These are phyloP conservation scores for Aurantiochytrium sp. DNA, from an alignment of 108 stramenopile genomes.

Conservation along the genomic window DNA sequence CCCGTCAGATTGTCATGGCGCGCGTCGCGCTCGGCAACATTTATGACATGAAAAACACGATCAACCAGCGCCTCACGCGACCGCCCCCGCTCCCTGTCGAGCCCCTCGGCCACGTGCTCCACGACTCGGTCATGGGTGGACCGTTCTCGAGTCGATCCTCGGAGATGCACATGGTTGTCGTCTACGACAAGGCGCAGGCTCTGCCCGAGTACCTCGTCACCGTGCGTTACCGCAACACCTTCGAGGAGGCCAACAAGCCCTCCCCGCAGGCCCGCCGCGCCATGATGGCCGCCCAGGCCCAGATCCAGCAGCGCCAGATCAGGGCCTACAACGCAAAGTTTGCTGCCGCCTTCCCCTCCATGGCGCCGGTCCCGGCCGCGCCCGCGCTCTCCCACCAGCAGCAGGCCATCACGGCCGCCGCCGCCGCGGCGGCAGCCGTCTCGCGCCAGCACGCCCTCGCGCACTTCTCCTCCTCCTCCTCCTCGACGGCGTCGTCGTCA, in stretches of 20 bases:
- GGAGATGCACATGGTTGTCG: slow-evolving; percentile 28
- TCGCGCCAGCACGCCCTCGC: too few species aligned
- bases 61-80: background rate
- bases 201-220: background rate
- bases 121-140: slow-evolving; percentile 18
- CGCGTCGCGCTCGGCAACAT: slow-evolving; percentile 9
- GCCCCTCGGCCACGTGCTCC: background rate
- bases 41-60: background rate
- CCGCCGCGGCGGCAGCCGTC: too few species aligned
- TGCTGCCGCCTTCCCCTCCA: too few species aligned
- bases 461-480: too few species aligned
- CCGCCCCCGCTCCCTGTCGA: background rate
- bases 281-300: background rate
- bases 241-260: slow-evolving; percentile 7
- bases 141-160: slow-evolving; percentile 3
- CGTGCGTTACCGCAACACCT: background rate
- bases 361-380: too few species aligned
- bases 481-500: too few species aligned
- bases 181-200: slow-evolving; percentile 21
- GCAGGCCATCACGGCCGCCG: too few species aligned
- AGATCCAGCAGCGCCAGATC: background rate
- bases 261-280: background rate
- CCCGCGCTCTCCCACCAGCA: too few species aligned
- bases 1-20: background rate
- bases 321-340: too few species aligned